Conservation (phyloP, 495 filamentous ascomycete genomes). For the Trichodelitschia bisporula region DNA sequence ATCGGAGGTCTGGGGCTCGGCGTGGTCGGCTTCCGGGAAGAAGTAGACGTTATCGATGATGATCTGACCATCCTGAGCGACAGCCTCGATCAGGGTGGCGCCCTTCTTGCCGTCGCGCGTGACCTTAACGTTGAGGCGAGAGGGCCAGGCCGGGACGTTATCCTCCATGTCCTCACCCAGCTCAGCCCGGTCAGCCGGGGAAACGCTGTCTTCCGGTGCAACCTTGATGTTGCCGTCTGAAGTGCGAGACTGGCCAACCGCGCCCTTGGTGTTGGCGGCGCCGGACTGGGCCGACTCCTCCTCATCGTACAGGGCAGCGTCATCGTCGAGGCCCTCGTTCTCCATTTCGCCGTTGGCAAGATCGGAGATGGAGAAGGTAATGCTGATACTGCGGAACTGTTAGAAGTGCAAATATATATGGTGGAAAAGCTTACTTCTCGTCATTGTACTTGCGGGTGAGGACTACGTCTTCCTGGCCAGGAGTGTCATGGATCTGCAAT, state of each 20-base stretch:
- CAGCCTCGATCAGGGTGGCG: conserved; percentile 64
- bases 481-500: conserved; percentile 42
- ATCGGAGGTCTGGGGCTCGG: conserved; percentile 37
- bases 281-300: conserved; percentile 12
- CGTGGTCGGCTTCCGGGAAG: conserved; percentile 49
- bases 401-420: conserved; percentile 6
- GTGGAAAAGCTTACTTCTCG: conserved; percentile 41
- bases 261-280: conserved; percentile 26
- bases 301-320: conserved; percentile 19
- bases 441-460: conserved; percentile 63
- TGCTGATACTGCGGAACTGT: conserved; percentile 39
- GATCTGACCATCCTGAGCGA: conserved; percentile 68
- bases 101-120: conserved; percentile 54
- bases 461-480: conserved; percentile 68
- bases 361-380: conserved; percentile 85
- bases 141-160: conserved; percentile 25
- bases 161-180: conserved; percentile 20
- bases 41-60: conserved; percentile 81
- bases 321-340: conserved; percentile 24
- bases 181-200: conserved; percentile 30
- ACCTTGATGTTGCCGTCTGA: conserved; percentile 24
- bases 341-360: conserved; percentile 48
- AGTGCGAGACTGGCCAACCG: conserved; percentile 25
- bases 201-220: conserved; percentile 30
- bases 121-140: conserved; percentile 68